These are phyloP conservation scores for Incumbomyces lentus DNA, from an alignment of 2,329 filamentous ascomycete species.

Conservation along the genomic window DNA sequence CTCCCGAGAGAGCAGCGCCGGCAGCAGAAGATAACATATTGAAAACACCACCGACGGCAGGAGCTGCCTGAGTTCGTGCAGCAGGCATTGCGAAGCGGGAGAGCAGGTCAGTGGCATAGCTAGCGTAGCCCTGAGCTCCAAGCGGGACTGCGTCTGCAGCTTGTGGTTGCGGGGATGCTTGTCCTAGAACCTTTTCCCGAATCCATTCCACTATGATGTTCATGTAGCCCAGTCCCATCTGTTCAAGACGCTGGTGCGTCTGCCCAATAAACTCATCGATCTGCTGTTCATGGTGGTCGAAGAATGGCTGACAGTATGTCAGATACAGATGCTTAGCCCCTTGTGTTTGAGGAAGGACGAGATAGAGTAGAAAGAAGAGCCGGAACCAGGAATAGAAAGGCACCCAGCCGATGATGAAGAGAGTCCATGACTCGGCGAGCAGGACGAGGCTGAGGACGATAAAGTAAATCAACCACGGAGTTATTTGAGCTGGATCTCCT, in stretches of 20 bases:
- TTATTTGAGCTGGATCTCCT: conserved; percentile 75
- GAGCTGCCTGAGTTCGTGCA: conserved; percentile 45
- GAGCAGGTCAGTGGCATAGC: conserved; percentile 71
- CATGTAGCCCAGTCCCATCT: conserved; percentile 65
- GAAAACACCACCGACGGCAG: conserved; percentile 47
- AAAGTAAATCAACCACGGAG: conserved; percentile 99
- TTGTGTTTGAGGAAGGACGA: conserved; percentile 95
- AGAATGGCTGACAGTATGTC: conserved; percentile 75
- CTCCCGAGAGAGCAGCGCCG: conserved; percentile 43
- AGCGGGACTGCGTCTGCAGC: conserved; percentile 25
- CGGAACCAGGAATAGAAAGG: conserved; percentile 92
- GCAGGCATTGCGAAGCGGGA: conserved; percentile 76
- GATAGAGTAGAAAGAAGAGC: conserved; percentile 77
- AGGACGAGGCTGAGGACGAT: conserved; percentile 76
- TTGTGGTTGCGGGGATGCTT: conserved; percentile 51
- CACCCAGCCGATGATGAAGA: conserved; percentile 79
- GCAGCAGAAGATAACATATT: conserved; percentile 63
- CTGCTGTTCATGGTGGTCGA: conserved; percentile 71
- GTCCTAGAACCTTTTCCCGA: conserved; percentile 67
- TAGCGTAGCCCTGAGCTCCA: conserved; percentile 25
- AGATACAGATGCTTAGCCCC: conserved; percentile 81
- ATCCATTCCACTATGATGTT: conserved; percentile 60
- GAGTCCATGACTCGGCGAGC: conserved; percentile 75
- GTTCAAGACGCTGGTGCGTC: conserved; percentile 66
- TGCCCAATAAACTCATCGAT: conserved; percentile 86